A percentile compares a stretch with the other conserved stretches of the same genome.
phyloP scores from a whole-genome alignment of 495 filamentous ascomycete genomes.

The Cenococcum geophilum region DNA sequence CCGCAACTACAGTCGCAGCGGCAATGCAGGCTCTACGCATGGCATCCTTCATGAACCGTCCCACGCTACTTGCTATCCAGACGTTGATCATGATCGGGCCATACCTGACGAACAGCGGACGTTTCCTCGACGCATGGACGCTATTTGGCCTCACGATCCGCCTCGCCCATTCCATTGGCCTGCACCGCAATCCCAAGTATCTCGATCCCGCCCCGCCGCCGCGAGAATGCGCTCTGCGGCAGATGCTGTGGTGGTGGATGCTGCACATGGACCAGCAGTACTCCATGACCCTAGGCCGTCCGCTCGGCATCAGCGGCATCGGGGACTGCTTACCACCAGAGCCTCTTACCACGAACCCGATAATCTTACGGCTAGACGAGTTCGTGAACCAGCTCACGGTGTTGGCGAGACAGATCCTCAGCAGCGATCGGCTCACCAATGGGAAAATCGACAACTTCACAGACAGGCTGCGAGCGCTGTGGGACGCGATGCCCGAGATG shows the following conservation, averaged over 20 bases:
- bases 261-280: constrained; percentile 48
- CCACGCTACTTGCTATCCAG: constrained; percentile 37
- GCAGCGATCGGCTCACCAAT: constrained; percentile 38
- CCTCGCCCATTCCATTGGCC: constrained; percentile 37
- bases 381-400: constrained; percentile 44
- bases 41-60: constrained; percentile 38
- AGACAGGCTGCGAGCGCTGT: constrained; percentile 37
- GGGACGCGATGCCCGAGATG: constrained; percentile 42
- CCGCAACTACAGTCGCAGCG: constrained; percentile 32
- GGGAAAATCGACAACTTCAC: constrained; percentile 44
- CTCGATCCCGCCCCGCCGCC: constrained; percentile 42
- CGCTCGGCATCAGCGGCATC: constrained; percentile 44
- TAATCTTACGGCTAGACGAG: constrained; percentile 38
- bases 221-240: constrained; percentile 38
- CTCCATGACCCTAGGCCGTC: constrained; percentile 45
- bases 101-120: constrained; percentile 39
- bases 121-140: constrained; percentile 41
- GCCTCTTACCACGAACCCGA: constrained; percentile 39
- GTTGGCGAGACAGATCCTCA: constrained; percentile 44
- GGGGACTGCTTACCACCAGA: constrained; percentile 45
- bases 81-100: constrained; percentile 39
- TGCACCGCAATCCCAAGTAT: constrained; percentile 44
- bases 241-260: constrained; percentile 48
- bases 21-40: constrained; percentile 40
- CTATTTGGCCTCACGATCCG: constrained; percentile 39